Base-by-base conservation (phyloP, 2,329 filamentous ascomycete genomes). In the Orbilia oligospora region DNA sequence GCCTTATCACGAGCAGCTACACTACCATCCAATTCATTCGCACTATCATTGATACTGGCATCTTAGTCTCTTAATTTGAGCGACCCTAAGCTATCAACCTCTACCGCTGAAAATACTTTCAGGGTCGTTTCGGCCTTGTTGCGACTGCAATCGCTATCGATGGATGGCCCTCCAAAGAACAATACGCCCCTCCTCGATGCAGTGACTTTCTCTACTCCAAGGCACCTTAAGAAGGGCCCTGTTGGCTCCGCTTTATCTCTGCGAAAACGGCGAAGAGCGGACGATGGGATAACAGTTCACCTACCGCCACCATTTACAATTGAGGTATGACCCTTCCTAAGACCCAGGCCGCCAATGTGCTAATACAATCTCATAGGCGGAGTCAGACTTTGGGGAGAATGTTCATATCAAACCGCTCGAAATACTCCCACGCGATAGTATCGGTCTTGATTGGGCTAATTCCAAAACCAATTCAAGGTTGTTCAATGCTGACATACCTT, bases 371-470 rank as follows among this genome's bases (percentile, higher is more conserved):
- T 9, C n/a, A 24, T 22, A 78, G 75, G 27, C 63, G 1, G 53
- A 61, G 16, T 56, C 61, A 5, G 75, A 72, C 6, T 69, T 72
- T 46, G 75, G 56, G 8, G 68, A 78, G n/a, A 51, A 38, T 18
- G 38, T 68, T 20, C 10, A 9, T n/a, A n/a, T 69, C n/a, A 46
- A 10, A 12, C 63, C 68, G 4, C 12, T 51, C 18, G 38, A 33
- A 12, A 8, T 65, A 27, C 20, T 78, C 2, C 68, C 68, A 16
- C 67, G 68, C 18, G 24, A 36, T 5, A 24, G 22, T 8, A 55
- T 78, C 5, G 12, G 53, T 38, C 20, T 72, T 16, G 46, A 72
- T 16, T 72, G 68, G 68, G 46, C 20, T 36, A 56, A 69, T 48
- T 24, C 64, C 12, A 55, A 72, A 48, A 56, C 49, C 48, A 46